Conservation (phyloP, 257 asterid genomes). For the Osmanthus fragrans region DNA sequence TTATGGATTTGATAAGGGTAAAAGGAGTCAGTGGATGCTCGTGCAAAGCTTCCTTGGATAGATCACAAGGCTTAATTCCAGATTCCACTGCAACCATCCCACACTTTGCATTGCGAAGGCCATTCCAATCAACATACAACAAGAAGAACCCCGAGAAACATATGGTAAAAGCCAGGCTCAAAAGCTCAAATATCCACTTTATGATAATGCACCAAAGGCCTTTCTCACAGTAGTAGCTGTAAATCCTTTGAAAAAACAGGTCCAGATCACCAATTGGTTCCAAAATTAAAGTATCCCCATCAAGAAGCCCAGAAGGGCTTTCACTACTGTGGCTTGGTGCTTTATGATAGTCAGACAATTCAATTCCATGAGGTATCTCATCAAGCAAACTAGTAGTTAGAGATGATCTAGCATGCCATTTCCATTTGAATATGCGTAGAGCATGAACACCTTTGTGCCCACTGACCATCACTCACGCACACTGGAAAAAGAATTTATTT, state of each 20-base stretch:
- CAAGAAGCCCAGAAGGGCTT: constrained; percentile 95
- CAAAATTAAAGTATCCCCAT: constrained; percentile 64
- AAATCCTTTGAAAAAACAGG: constrained; percentile 88
- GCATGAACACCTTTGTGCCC: constrained; percentile 62
- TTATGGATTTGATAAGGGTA: constrained; percentile 71
- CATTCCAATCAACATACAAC: constrained; percentile 91
- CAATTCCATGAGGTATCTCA: constrained; percentile 69
- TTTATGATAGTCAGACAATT: constrained; percentile 76
- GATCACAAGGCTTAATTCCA: constrained; percentile 90
- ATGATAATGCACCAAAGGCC: constrained; percentile 96
- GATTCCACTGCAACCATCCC: constrained; percentile 99
- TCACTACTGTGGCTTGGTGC: constrained; percentile 86
- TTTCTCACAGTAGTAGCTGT: constrained; percentile 86
- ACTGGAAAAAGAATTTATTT: constrained; percentile 14
- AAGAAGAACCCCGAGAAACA: constrained; percentile 87
- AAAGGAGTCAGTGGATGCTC: constrained; percentile 82
- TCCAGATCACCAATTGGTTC: constrained; percentile 87
- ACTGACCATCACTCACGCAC: constrained; percentile 81
- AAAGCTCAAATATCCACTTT: constrained; percentile 87
- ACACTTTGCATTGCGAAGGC: constrained; percentile 93
- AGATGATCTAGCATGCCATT: constrained; percentile 56
- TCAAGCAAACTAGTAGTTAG: constrained; percentile 63
- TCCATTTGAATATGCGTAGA: constrained; percentile 75
- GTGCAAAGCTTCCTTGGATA: constrained; percentile 89
- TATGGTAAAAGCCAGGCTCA: constrained; percentile 79